Percentiles rank a stretch among this genome's conserved stretches.
Conservation (phyloP, 306 rosid genomes). For the Senna siamea region DNA sequence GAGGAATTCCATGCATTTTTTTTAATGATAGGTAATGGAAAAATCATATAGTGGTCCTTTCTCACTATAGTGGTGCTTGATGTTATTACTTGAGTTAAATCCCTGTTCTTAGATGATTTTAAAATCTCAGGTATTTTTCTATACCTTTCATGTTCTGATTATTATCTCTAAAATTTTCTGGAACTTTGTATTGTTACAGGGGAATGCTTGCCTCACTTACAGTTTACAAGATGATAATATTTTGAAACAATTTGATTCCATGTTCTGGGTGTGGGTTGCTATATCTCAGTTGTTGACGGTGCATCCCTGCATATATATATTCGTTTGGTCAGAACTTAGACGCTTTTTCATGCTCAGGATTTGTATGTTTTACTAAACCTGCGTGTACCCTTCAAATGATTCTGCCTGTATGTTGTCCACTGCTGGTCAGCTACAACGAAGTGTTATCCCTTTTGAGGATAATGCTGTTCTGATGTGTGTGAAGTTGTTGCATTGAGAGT, state of each 20-base stretch:
- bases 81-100: background rate
- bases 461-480: slow-evolving; percentile 31
- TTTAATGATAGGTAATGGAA: background rate
- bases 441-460: slow-evolving; percentile 12
- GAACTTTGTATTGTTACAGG: slow-evolving; percentile 6
- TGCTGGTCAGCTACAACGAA: slow-evolving; percentile 32
- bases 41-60: slow-evolving; percentile 10
- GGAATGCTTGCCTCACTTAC: slow-evolving; percentile 6
- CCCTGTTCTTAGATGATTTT: background rate
- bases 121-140: background rate
- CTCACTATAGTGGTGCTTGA: background rate
- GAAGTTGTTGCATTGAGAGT: slow-evolving; percentile 36
- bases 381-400: slow-evolving; percentile 38
- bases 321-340: slow-evolving; percentile 22
- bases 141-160: background rate
- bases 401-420: slow-evolving; percentile 26
- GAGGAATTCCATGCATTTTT: background rate
- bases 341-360: slow-evolving; percentile 16
- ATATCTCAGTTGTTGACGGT: slow-evolving; percentile 31
- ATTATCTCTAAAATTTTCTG: slow-evolving; percentile 12
- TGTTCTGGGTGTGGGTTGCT: slow-evolving; percentile 27
- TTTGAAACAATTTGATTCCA: slow-evolving; percentile 20
- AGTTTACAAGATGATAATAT: slow-evolving; percentile 7
- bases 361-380: slow-evolving; percentile 31
- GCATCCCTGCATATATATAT: slow-evolving; percentile 24